Percentiles rank a stretch among this genome's conserved stretches.
phyloP scores from a whole-genome alignment of 2,329 filamentous ascomycete genomes.

The Aspergillus fischeri region DNA sequence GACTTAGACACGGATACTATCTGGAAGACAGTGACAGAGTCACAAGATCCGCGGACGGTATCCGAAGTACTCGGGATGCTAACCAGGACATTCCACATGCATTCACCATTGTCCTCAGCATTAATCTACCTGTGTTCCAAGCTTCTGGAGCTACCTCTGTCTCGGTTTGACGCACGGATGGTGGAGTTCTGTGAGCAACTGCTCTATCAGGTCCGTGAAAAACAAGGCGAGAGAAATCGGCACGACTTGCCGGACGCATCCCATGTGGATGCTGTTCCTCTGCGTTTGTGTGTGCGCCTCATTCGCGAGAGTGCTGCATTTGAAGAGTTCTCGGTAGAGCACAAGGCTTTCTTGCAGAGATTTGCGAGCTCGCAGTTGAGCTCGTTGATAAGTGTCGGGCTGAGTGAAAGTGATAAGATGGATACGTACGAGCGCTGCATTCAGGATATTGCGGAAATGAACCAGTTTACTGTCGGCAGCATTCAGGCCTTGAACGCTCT shows the following conservation, averaged over 20 bases:
- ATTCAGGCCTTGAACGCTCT: slow-evolving; percentile 59
- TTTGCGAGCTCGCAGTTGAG: slow-evolving; percentile 61
- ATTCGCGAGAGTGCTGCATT: slow-evolving; percentile 66
- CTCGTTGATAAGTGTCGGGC: slow-evolving; percentile 55
- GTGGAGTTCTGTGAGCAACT: slow-evolving; percentile 59
- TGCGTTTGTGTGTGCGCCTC: slow-evolving; percentile 60
- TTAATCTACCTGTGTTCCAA: slow-evolving; percentile 69
- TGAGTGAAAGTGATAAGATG: slow-evolving; percentile 53
- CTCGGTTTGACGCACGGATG: slow-evolving; percentile 59
- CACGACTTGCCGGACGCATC: slow-evolving; percentile 20
- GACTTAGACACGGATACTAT: slow-evolving; percentile 70
- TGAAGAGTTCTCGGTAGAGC: slow-evolving; percentile 51
- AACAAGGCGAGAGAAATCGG: slow-evolving; percentile 32
- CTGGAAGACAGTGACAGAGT: slow-evolving; percentile 77
- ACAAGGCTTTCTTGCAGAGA: slow-evolving; percentile 59
- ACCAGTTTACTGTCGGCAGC: slow-evolving; percentile 65
- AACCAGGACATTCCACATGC: slow-evolving; percentile 44
- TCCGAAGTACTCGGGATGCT: slow-evolving; percentile 73
- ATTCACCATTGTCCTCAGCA: slow-evolving; percentile 36
- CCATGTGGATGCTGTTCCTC: slow-evolving; percentile 42
- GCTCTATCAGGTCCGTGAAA: slow-evolving; percentile 48
- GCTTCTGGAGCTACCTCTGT: slow-evolving; percentile 60
- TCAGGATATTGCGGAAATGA: slow-evolving; percentile 61
- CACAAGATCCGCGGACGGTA: slow-evolving; percentile 79
- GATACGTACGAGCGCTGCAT: slow-evolving; percentile 65